Conservation (phyloP, 1,139 yeast genomes). For the Protomyces inouyei region DNA sequence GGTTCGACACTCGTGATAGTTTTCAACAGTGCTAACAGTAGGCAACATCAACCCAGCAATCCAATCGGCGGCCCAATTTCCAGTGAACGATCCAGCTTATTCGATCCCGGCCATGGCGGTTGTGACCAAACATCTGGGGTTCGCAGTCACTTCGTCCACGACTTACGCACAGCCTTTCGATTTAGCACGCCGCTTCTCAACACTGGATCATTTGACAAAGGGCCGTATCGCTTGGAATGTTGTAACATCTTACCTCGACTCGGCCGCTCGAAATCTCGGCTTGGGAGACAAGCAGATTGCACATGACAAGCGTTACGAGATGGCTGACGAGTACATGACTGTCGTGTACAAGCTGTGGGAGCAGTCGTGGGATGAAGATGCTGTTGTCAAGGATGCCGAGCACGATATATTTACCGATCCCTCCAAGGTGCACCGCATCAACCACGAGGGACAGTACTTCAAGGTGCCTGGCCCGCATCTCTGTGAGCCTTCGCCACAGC, state of each 20-base stretch:
- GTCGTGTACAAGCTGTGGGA: conserved; percentile 42
- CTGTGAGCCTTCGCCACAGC: conserved; percentile 44
- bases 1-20: not conserved
- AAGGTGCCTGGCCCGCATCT: conserved; percentile 44
- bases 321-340: conserved; percentile 43
- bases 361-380: conserved; percentile 46
- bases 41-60: conserved; percentile 43
- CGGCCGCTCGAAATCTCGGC: conserved; percentile 41
- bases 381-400: conserved; percentile 34
- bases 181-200: conserved; percentile 44
- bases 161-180: conserved; percentile 45
- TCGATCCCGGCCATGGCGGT: conserved; percentile 44
- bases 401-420: conserved; percentile 40
- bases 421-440: conserved; percentile 40
- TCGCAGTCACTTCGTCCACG: conserved; percentile 46
- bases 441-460: conserved; percentile 42
- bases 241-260: conserved; percentile 41
- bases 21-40: not conserved
- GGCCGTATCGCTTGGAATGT: conserved; percentile 48
- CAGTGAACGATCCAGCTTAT: conserved; percentile 42
- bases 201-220: conserved; percentile 44
- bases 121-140: conserved; percentile 42
- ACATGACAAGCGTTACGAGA: conserved; percentile 43
- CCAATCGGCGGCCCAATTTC: conserved; percentile 42
- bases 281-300: conserved; percentile 39